A percentile compares a stretch with the other conserved stretches of the same genome.
phyloP scores from a whole-genome alignment of 805 yeast genomes.

The Candida quercuum region DNA sequence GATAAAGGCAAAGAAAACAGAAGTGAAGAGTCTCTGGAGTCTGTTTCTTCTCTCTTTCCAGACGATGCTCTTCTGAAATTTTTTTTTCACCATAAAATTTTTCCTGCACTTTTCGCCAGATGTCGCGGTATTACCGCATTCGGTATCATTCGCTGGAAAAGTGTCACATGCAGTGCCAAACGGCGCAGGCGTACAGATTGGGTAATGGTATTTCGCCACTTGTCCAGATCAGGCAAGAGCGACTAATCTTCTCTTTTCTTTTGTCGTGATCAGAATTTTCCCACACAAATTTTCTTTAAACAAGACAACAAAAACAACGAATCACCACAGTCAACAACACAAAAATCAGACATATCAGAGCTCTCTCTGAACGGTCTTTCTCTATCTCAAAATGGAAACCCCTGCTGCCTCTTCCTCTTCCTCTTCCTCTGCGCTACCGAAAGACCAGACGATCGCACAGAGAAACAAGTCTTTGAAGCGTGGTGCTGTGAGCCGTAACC shows the following conservation, averaged over 20 bases:
- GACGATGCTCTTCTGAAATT: not conserved
- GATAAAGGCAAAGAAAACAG: not conserved
- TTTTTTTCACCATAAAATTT: constrained; percentile 1
- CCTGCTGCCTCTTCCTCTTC: no score
- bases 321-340: constrained; percentile 4
- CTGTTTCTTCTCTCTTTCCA: not conserved
- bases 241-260: not conserved
- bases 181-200: not conserved
- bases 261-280: not conserved
- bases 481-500: no score
- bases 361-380: no score
- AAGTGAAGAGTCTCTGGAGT: not conserved
- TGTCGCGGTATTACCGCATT: not conserved
- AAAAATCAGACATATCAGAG: no score
- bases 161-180: constrained; percentile 2
- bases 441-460: not conserved
- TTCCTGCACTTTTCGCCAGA: not conserved
- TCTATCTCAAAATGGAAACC: no score
- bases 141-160: not conserved
- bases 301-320: constrained; percentile 5
- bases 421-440: constrained; percentile 2
- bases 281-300: not conserved
- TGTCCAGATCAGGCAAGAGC: constrained; percentile 6
- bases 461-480: not conserved
- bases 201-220: not conserved